These are phyloP conservation scores for Wallacemonas sp. DNA, from an alignment of 208 protist genomes.

Conservation along the genomic window DNA sequence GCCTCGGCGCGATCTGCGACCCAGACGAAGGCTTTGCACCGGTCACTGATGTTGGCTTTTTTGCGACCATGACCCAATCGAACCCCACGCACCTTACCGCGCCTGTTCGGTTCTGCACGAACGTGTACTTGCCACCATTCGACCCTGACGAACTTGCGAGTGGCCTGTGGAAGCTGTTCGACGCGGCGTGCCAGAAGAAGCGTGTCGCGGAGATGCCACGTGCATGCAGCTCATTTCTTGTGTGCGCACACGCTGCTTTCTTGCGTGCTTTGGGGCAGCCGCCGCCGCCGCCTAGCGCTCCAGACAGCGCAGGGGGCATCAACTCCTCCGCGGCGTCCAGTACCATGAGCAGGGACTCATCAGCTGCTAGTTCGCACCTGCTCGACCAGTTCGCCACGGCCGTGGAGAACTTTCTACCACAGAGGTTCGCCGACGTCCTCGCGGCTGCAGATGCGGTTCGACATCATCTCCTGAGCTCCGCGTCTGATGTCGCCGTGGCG, in stretches of 20 bases:
- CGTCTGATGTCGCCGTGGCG: constrained; percentile 49
- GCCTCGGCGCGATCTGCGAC: constrained; percentile 58
- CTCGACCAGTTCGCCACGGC: constrained; percentile 8
- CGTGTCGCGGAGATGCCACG: constrained; percentile 51
- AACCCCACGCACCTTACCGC: constrained; percentile 13
- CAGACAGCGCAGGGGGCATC: no score
- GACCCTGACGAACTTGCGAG: constrained; percentile 58
- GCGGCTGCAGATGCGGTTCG: constrained; percentile 38
- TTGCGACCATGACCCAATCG: constrained; percentile 25
- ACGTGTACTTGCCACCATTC: constrained; percentile 61
- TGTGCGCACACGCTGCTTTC: constrained; percentile 37
- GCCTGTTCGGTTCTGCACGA: constrained; percentile 31
- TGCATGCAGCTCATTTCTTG: constrained; percentile 49
- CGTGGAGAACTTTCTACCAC: constrained; percentile 8
- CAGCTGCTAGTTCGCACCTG: background rate
- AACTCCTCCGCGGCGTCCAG: no score
- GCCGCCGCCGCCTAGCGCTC: no score
- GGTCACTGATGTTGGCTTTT: constrained; percentile 66
- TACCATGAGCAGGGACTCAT: no score
- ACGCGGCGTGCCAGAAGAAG: constrained; percentile 41
- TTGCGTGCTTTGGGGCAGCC: constrained; percentile 11
- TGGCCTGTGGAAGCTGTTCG: constrained; percentile 60
- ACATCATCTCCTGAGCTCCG: constrained; percentile 30
- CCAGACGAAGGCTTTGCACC: constrained; percentile 59
- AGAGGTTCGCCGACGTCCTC: constrained; percentile 35